Evolutionary conservation across 2,329 filamentous ascomycete genomes (phyloP).

Genomic region (Paecilomyces formosus): DNA sequence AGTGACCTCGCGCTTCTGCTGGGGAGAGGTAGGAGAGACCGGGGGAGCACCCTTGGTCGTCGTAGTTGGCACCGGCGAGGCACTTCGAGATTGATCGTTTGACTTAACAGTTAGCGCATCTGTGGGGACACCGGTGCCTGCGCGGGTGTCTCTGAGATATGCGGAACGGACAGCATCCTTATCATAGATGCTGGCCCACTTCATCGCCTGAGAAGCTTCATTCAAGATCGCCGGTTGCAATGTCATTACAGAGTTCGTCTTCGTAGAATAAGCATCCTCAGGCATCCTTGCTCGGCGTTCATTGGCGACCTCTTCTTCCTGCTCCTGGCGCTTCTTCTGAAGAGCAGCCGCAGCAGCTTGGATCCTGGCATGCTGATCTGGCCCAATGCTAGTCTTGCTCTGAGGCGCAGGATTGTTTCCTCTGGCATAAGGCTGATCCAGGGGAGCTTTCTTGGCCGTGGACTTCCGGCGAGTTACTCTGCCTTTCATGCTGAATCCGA

Average conservation of each 20-base stretch:
- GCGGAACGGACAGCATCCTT: slow-evolving; percentile 76
- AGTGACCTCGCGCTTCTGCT: slow-evolving; percentile 19
- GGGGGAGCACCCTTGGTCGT: slow-evolving; percentile 21
- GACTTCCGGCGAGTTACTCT: slow-evolving; percentile 64
- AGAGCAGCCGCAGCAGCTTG: slow-evolving; percentile 83
- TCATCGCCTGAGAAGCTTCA: slow-evolving; percentile 88
- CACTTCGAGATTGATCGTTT: slow-evolving; percentile 26
- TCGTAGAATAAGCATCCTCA: slow-evolving; percentile 51
- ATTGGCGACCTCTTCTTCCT: slow-evolving; percentile 43
- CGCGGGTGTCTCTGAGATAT: slow-evolving; percentile 69
- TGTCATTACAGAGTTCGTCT: slow-evolving; percentile 86
- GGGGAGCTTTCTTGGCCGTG: slow-evolving; percentile 51
- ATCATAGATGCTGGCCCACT: slow-evolving; percentile 94
- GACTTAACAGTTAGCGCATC: slow-evolving; percentile 32
- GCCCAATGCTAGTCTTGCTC: slow-evolving; percentile 78
- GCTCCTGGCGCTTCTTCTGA: slow-evolving; percentile 58
- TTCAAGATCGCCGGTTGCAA: slow-evolving; percentile 76
- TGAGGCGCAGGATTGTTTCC: slow-evolving; percentile 43
- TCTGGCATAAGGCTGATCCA: slow-evolving; percentile 46
- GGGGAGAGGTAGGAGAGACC: slow-evolving; percentile 24
- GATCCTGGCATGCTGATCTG: slow-evolving; percentile 87
- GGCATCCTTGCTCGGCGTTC: slow-evolving; percentile 49
- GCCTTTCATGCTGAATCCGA: slow-evolving; percentile 67
- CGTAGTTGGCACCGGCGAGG: slow-evolving; percentile 15
- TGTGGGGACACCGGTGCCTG: slow-evolving; percentile 58